These are phyloP conservation scores for Harringtonia lauricola DNA, from an alignment of 2,329 filamentous ascomycete genomes.

Conservation along the genomic window DNA sequence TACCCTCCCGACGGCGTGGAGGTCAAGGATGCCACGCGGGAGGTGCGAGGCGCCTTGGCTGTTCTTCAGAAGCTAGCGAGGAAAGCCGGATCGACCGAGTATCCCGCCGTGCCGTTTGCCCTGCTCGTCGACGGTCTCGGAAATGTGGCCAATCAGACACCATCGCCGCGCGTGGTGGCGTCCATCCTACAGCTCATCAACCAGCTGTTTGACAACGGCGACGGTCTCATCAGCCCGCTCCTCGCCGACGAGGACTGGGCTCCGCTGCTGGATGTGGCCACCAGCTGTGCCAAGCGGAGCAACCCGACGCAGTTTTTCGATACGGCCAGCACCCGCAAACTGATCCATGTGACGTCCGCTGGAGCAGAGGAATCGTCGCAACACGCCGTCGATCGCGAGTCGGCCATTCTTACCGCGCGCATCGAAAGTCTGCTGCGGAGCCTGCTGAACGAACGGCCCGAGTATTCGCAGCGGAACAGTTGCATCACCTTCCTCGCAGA, in stretches of 20 bases:
- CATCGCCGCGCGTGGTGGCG: constrained; percentile 32
- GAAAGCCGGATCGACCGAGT: constrained; percentile 47
- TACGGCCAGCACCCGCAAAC: background rate
- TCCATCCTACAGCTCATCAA: constrained; percentile 42
- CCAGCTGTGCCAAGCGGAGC: constrained; percentile 35
- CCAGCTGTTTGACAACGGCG: constrained; percentile 40
- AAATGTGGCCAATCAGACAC: constrained; percentile 33
- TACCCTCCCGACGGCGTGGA: constrained; percentile 32
- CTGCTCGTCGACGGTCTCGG: constrained; percentile 46
- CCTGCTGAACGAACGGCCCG: constrained; percentile 23
- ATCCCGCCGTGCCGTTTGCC: constrained; percentile 46
- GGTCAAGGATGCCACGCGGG: constrained; percentile 40
- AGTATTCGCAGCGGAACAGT: constrained; percentile 53
- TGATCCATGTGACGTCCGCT: background rate
- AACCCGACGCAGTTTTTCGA: background rate
- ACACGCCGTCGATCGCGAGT: constrained; percentile 28
- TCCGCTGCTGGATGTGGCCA: constrained; percentile 46
- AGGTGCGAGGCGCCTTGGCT: constrained; percentile 51
- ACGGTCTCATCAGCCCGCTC: constrained; percentile 41
- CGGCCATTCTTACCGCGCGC: constrained; percentile 32
- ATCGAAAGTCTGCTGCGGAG: constrained; percentile 37
- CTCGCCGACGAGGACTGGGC: constrained; percentile 58
- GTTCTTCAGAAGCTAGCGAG: constrained; percentile 53
- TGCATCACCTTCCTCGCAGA: constrained; percentile 57
- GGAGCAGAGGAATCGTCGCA: constrained; percentile 20